Conservation (phyloP, 2,329 filamentous ascomycete genomes). For the Fusarium veterinarium region DNA sequence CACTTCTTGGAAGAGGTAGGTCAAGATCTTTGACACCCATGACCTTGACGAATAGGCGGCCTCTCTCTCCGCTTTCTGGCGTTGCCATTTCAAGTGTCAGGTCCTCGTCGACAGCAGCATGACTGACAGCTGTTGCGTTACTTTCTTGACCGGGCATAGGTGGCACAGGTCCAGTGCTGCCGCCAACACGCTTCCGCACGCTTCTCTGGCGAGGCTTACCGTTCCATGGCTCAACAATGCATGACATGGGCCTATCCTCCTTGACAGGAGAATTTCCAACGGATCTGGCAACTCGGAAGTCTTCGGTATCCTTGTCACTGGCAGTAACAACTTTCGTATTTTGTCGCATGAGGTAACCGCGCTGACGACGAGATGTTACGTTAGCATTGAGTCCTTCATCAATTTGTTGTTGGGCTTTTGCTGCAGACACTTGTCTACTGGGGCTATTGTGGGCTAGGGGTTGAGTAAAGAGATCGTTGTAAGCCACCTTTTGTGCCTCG, state of each 20-base stretch:
- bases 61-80: constrained; percentile 87
- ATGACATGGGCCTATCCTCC: constrained; percentile 85
- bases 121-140: constrained; percentile 74
- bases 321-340: constrained; percentile 97
- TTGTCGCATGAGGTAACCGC: constrained; percentile 97
- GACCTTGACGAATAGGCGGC: constrained; percentile 97
- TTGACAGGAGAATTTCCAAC: constrained; percentile 78
- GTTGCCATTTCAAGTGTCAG: constrained; percentile 64
- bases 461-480: constrained; percentile 39
- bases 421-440: constrained; percentile 60
- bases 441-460: constrained; percentile 40
- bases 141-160: constrained; percentile 90
- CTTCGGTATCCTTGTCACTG: constrained; percentile 77
- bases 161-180: constrained; percentile 73
- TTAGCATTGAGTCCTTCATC: constrained; percentile 67
- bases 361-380: constrained; percentile 75
- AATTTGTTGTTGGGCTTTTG: constrained; percentile 12
- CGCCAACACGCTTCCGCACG: constrained; percentile 63
- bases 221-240: constrained; percentile 98
- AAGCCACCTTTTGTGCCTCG: constrained; percentile 90
- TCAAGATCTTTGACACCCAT: constrained; percentile 97
- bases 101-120: constrained; percentile 77
- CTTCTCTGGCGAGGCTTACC: constrained; percentile 76
- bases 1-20: constrained; percentile 89
- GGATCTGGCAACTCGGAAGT: constrained; percentile 67